phyloP scores from a whole-genome alignment of 768 basidiomycete genomes.

The Mycena maculata region DNA sequence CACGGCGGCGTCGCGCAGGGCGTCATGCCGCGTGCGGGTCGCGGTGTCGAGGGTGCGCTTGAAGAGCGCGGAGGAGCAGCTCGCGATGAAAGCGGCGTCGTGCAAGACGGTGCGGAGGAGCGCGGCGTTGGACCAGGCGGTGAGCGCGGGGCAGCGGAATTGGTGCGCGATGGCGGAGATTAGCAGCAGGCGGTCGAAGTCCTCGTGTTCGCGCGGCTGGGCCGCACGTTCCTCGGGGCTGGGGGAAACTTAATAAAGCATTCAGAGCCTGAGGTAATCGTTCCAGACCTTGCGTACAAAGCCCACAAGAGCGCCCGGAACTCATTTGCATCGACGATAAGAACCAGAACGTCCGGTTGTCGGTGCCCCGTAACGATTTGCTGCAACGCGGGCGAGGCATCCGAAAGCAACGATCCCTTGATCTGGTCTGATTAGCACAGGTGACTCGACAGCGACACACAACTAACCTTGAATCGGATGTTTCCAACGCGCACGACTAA shows the following conservation, averaged over 20 bases:
- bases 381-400: constrained; percentile 24
- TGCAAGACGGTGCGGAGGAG: constrained; percentile 44
- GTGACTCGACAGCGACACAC: not conserved
- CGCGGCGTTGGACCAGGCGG: constrained; percentile 56
- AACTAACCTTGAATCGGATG: constrained; percentile 61
- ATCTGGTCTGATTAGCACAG: not conserved
- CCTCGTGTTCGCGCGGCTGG: constrained; percentile 53
- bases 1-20: constrained; percentile 40
- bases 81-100: constrained; percentile 43
- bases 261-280: not conserved
- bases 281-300: constrained; percentile 62
- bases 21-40: constrained; percentile 35
- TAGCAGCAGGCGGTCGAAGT: constrained; percentile 53
- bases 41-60: constrained; percentile 45
- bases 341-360: not conserved
- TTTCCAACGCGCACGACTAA: constrained; percentile 57
- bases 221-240: constrained; percentile 60
- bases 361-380: constrained; percentile 3
- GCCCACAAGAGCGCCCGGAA: constrained; percentile 57
- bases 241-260: not conserved
- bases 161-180: constrained; percentile 62
- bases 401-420: constrained; percentile 23
- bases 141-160: constrained; percentile 59
- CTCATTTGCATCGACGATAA: constrained; percentile 16
- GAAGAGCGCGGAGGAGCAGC: constrained; percentile 51